Evolutionary conservation across 208 protist species (phyloP).

Genomic region (Trypanosomatidae sp.): DNA sequence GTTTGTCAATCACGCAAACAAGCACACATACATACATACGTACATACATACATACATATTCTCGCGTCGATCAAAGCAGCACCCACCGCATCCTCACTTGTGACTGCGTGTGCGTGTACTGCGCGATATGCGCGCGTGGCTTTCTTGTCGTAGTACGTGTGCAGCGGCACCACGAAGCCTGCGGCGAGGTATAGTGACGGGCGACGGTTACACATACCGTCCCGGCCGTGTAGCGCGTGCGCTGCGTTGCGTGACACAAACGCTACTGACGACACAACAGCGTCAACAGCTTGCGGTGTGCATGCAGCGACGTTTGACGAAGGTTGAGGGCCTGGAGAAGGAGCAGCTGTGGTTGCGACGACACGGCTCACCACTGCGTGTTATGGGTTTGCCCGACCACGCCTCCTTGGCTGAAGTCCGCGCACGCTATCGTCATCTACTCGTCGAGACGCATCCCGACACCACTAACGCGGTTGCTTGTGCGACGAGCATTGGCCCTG

Average conservation of each 20-base stretch:
- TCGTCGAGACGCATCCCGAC: slow-evolving; percentile 71
- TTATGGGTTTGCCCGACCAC: slow-evolving; percentile 76
- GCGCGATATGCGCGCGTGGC: too few relatives aligned
- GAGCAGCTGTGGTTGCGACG: slow-evolving; percentile 56
- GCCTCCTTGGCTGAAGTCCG: slow-evolving; percentile 52
- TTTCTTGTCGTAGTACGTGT: not conserved
- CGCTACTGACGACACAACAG: slow-evolving; percentile 12
- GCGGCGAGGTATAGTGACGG: slow-evolving; percentile 21
- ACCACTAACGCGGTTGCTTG: slow-evolving; percentile 19
- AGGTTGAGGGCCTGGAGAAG: slow-evolving; percentile 31
- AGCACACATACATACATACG: too few relatives aligned
- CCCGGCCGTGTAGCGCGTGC: slow-evolving; percentile 25
- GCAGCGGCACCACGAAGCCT: not conserved
- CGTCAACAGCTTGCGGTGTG: slow-evolving; percentile 21
- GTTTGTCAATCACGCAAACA: too few relatives aligned
- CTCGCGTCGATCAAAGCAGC: too few relatives aligned
- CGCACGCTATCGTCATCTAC: slow-evolving; percentile 46
- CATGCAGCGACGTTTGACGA: slow-evolving; percentile 50
- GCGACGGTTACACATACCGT: slow-evolving; percentile 49
- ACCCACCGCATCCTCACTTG: too few relatives aligned
- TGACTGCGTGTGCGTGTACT: too few relatives aligned
- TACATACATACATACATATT: too few relatives aligned
- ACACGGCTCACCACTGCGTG: slow-evolving; percentile 59
- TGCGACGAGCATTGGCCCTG: too few relatives aligned
- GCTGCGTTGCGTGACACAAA: slow-evolving; percentile 25